Conservation (phyloP, 2,329 filamentous ascomycete genomes). For the Aspergillus arachidicola region DNA sequence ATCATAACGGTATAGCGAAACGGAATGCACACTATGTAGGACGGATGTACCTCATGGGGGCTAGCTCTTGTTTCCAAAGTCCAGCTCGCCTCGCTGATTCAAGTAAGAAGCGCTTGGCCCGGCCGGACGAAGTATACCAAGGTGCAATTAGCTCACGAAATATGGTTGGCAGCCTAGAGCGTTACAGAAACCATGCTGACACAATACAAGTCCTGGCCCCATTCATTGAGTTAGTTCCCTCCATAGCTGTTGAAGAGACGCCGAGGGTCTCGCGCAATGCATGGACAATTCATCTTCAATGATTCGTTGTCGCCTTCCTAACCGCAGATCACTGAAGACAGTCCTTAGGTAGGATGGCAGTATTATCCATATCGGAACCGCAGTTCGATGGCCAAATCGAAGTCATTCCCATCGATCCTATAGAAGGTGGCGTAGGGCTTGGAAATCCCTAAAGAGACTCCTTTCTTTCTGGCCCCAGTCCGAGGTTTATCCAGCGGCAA, state of each 20-base stretch:
- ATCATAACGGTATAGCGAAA: too few relatives aligned
- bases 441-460: neutral
- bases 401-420: neutral
- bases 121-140: neutral
- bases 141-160: neutral
- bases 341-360: neutral
- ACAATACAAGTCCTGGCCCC: neutral
- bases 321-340: neutral
- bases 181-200: neutral
- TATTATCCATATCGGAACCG: neutral
- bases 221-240: neutral
- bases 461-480: neutral
- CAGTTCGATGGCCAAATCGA: neutral
- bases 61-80: neutral
- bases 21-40: too few relatives aligned
- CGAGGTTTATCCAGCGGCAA: neutral
- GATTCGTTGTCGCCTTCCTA: neutral
- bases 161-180: neutral
- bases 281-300: neutral
- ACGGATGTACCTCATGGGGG: neutral
- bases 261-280: neutral
- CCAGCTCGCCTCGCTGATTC: neutral
- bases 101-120: neutral
- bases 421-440: neutral
- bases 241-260: neutral